These are phyloP conservation scores for Balansia obtecta DNA, from an alignment of 2,329 filamentous ascomycete genomes.

Conservation along the genomic window DNA sequence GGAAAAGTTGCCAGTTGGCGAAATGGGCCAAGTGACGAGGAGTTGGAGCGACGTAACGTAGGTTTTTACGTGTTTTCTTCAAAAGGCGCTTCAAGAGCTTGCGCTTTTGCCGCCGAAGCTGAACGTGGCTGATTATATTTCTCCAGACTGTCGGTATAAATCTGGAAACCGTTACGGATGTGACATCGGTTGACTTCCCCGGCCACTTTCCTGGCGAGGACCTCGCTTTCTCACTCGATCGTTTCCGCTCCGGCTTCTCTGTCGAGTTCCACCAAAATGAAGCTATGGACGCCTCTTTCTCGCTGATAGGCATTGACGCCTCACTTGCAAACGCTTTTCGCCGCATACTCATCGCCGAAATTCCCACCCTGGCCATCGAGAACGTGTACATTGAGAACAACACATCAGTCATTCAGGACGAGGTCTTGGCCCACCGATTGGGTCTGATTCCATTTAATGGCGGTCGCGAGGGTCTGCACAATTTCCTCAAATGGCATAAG, in stretches of 20 bases:
- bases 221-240: constrained; percentile 62
- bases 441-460: constrained; percentile 86
- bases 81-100: background rate
- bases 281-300: constrained; percentile 70
- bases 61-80: constrained; percentile 8
- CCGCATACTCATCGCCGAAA: constrained; percentile 87
- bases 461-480: constrained; percentile 58
- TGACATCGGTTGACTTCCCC: constrained; percentile 83
- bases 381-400: constrained; percentile 90
- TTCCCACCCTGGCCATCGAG: constrained; percentile 90
- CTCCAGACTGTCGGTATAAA: constrained; percentile 75
- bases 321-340: constrained; percentile 94
- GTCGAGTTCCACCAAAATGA: constrained; percentile 80
- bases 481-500: constrained; percentile 72
- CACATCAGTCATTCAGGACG: constrained; percentile 94
- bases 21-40: constrained; percentile 34
- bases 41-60: constrained; percentile 51
- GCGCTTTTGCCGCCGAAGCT: background rate
- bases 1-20: constrained; percentile 22
- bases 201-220: constrained; percentile 85
- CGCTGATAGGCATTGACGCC: constrained; percentile 82
- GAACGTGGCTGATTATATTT: background rate
- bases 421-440: constrained; percentile 82
- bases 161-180: constrained; percentile 80
- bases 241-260: constrained; percentile 57